phyloP scores from a whole-genome alignment of 441 rosid genomes.

The Gossypium schwendimanii region DNA sequence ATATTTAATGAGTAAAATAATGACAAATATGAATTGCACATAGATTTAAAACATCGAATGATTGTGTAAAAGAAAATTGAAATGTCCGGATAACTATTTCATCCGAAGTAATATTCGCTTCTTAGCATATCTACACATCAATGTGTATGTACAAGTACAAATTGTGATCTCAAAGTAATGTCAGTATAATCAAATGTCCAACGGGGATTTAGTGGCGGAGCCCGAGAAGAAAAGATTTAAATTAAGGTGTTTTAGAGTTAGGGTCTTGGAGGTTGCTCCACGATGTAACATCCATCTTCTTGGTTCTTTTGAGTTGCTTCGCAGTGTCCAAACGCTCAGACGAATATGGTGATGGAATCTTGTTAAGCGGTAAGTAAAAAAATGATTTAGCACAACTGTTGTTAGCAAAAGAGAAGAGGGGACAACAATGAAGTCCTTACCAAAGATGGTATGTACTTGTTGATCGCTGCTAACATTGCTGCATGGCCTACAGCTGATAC shows the following conservation, averaged over 20 bases:
- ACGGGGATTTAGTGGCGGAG: neutral
- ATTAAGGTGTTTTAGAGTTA: neutral
- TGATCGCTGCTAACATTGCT: conserved; percentile 51
- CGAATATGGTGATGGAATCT: conserved; percentile 75
- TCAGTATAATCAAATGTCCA: neutral
- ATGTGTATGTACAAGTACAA: neutral
- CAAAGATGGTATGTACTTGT: conserved; percentile 47
- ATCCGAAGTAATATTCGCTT: neutral
- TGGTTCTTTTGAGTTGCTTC: conserved; percentile 52
- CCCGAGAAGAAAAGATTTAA: neutral
- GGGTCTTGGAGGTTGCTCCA: conserved; percentile 45
- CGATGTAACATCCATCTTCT: conserved; percentile 42
- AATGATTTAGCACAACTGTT: neutral
- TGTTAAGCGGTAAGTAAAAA: conserved; percentile 20
- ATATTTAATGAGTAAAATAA: too few relatives aligned
- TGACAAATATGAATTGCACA: too few relatives aligned
- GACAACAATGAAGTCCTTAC: conserved; percentile 19
- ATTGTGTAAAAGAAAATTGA: too few relatives aligned
- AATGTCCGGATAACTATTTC: neutral
- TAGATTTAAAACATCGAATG: too few relatives aligned
- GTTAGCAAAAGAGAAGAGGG: neutral
- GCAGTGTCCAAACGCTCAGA: conserved; percentile 45
- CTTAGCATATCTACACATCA: neutral
- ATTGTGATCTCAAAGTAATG: neutral
- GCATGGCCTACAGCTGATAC: conserved; percentile 65